Percentiles rank a stretch among this genome's conserved stretches.
Conservation (phyloP, 2,329 filamentous ascomycete genomes). For the Botrytis galanthina region DNA sequence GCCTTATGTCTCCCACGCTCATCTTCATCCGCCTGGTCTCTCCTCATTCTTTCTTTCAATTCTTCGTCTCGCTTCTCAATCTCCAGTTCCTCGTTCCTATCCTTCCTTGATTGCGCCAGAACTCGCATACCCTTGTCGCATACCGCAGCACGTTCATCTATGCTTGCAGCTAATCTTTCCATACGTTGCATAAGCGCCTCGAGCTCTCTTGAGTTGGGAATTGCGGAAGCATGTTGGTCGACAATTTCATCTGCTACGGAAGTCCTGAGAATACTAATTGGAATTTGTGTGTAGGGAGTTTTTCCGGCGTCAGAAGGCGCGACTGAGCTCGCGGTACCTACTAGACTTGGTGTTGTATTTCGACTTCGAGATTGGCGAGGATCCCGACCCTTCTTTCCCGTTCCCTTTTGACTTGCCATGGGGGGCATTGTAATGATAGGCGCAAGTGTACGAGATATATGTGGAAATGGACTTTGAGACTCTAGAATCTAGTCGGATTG, state of each 20-base stretch:
- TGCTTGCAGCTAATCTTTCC: slow-evolving; percentile 61
- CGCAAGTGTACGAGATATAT: neutral
- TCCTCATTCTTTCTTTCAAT: slow-evolving; percentile 33
- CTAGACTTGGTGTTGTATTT: slow-evolving; percentile 69
- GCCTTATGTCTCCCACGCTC: slow-evolving; percentile 50
- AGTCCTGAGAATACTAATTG: slow-evolving; percentile 56
- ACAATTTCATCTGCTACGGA: slow-evolving; percentile 63
- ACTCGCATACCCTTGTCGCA: slow-evolving; percentile 74
- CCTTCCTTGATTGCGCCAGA: slow-evolving; percentile 63
- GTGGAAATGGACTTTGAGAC: neutral
- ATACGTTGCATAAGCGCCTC: slow-evolving; percentile 64
- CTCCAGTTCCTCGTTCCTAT: slow-evolving; percentile 53
- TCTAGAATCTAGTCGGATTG: neutral
- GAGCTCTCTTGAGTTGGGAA: slow-evolving; percentile 62
- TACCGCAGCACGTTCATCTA: slow-evolving; percentile 64
- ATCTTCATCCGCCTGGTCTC: slow-evolving; percentile 49
- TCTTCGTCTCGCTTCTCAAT: slow-evolving; percentile 49
- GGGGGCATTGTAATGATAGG: slow-evolving; percentile 51
- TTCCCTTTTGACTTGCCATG: slow-evolving; percentile 58
- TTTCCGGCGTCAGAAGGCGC: slow-evolving; percentile 51
- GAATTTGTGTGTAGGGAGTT: slow-evolving; percentile 66
- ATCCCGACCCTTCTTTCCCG: slow-evolving; percentile 63
- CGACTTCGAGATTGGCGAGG: slow-evolving; percentile 67
- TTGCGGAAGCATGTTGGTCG: slow-evolving; percentile 57
- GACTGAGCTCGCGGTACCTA: slow-evolving; percentile 37